These are phyloP conservation scores for Artomyces pyxidatus DNA, from an alignment of 768 basidiomycete species.

Conservation along the genomic window DNA sequence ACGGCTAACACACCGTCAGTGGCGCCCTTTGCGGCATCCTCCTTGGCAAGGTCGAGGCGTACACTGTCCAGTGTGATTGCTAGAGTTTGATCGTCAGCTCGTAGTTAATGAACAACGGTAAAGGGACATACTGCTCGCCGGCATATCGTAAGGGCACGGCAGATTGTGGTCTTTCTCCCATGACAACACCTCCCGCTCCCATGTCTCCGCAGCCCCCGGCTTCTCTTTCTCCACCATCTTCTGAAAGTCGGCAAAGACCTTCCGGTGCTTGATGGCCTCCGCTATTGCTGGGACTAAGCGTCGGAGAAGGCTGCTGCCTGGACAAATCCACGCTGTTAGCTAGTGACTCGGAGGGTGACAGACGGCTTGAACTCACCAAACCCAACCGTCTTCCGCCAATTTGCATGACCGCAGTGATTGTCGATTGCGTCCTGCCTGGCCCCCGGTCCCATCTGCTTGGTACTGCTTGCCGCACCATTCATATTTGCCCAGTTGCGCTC, in stretches of 20 bases:
- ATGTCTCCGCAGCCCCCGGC: not conserved
- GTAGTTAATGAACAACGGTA: not conserved
- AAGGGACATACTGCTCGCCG: not conserved
- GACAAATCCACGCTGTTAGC: not conserved
- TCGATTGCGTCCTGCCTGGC: slow-evolving; percentile 20
- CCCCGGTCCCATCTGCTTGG: slow-evolving; percentile 30
- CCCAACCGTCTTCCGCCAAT: slow-evolving; percentile 24
- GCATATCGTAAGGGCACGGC: slow-evolving; percentile 1
- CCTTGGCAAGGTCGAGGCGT: not conserved
- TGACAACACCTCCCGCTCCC: slow-evolving; percentile 2
- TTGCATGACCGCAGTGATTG: slow-evolving; percentile 19
- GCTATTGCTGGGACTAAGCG: not conserved
- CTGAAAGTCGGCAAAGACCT: not conserved
- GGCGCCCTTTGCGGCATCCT: not conserved
- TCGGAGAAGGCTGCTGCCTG: not conserved
- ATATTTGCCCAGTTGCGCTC: slow-evolving; percentile 26
- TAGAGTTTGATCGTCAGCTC: not conserved
- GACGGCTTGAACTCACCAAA: slow-evolving; percentile 16
- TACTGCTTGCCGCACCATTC: slow-evolving; percentile 23
- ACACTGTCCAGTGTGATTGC: not conserved
- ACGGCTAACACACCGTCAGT: not conserved
- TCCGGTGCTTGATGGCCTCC: not conserved
- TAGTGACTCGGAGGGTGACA: not conserved
- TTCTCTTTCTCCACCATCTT: not conserved
- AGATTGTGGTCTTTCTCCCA: slow-evolving; percentile 3